Evolutionary conservation across 2,329 filamentous ascomycete genomes (phyloP).

Genomic region (Corynespora cassiicola): DNA sequence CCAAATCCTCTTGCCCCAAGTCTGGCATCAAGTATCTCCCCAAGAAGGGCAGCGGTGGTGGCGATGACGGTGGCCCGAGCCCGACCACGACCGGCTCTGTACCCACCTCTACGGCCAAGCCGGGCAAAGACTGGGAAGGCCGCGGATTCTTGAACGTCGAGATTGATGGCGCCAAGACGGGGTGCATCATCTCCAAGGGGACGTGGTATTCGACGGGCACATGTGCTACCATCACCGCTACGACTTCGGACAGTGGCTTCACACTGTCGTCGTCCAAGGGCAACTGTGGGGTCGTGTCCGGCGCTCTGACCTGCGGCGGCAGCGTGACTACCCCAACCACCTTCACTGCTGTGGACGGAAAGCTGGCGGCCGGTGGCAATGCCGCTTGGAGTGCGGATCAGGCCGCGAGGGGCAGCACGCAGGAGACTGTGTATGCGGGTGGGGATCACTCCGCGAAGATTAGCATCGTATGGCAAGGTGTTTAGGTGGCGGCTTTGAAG

Average conservation of each 20-base stretch:
- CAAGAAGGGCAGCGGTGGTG: constrained; percentile 51
- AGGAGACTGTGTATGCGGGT: constrained; percentile 53
- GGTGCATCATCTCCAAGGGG: constrained; percentile 72
- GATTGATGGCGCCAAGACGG: constrained; percentile 56
- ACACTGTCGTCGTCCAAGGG: constrained; percentile 42
- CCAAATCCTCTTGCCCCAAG: constrained; percentile 67
- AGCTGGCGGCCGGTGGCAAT: constrained; percentile 47
- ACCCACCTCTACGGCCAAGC: constrained; percentile 37
- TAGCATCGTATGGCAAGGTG: constrained; percentile 47
- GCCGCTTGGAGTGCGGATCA: constrained; percentile 52
- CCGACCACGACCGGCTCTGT: constrained; percentile 33
- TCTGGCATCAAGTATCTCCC: constrained; percentile 70
- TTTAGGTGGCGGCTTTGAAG: too few relatives aligned
- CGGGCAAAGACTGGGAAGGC: constrained; percentile 60
- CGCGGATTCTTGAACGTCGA: constrained; percentile 66
- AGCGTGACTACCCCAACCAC: constrained; percentile 51
- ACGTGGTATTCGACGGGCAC: constrained; percentile 73
- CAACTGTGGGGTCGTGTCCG: constrained; percentile 61
- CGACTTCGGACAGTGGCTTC: constrained; percentile 40
- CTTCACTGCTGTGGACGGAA: constrained; percentile 47
- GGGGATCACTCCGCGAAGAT: constrained; percentile 39
- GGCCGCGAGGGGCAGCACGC: constrained; percentile 50
- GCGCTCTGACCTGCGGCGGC: constrained; percentile 62
- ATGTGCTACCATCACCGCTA: constrained; percentile 70
- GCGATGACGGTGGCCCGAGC: constrained; percentile 31